Evolutionary conservation across 2,329 filamentous ascomycete genomes (phyloP), one percentile per base, ranked within the genome.

Genomic region (Monilinia fructicola): DNA sequence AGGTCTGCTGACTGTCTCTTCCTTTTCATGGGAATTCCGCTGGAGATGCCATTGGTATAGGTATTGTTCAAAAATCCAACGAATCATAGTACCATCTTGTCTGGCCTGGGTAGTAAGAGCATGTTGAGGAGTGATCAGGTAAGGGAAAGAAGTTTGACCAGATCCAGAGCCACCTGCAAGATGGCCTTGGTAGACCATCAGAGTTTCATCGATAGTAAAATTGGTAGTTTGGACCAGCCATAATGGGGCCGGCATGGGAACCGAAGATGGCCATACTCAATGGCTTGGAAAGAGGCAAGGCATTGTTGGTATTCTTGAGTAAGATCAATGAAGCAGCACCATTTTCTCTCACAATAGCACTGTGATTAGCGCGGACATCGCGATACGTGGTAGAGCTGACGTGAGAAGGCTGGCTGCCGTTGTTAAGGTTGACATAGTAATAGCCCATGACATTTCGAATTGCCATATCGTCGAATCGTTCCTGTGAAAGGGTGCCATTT

Each of bases 401-500:
- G 28, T 58, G 23, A 44, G 64, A n/a, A 42, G 46, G 54, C n/a
- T 46, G 23, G 35, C 16, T 35, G 26, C 64, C 55, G 44, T 58
- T 63, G 54, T 83, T 28, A 83, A 81, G 0, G 86, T 84, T 72
- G 28, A 73, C 72, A 78, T 89, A 89, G 80, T 87, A 90, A 76
- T 84, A 86, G 31, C 87, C 82, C 3, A 87, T 83, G 85, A 90
- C 89, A 76, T 90, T 96, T 73, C 95, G 87, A 76, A 92, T 90
- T 4, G 86, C 91, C 89, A 97, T 96, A 75, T 98, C 95, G 73
- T 97, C 93, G 14, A 98, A 77, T 67, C 94, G 87, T 85, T 90
- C 96, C 72, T 91, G 87, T 0, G 94, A 92, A 28, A 98, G 81
- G 0, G 93, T 97, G 38, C 93, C 93, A 75, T 98, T 97, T 71